Conservation (phyloP, 1,284 basidiomycete genomes). For the Phaffia rhodozyma region DNA sequence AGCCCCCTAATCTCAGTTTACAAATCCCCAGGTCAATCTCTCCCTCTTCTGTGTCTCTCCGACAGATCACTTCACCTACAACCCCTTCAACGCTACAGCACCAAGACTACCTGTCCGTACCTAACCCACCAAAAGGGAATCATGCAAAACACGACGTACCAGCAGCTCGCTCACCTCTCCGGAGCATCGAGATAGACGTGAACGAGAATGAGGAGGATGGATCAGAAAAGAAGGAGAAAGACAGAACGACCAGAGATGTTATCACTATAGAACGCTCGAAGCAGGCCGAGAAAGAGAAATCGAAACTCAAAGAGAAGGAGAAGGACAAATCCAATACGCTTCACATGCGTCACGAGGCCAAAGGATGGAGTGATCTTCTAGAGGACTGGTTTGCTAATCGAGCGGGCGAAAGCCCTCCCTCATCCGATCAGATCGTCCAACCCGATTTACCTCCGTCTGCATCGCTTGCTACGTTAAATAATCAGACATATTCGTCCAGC, state of each 20-base stretch:
- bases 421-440: not conserved
- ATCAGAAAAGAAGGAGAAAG: not conserved
- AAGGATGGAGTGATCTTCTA: conserved; percentile 12
- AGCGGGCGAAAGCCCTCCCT: conserved; percentile 5
- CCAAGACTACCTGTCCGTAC: not conserved
- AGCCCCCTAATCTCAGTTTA: conserved; percentile 4
- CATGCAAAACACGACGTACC: not conserved
- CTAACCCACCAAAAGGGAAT: not conserved
- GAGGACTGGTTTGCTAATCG: conserved; percentile 16
- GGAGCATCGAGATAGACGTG: not conserved
- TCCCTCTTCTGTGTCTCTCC: not conserved
- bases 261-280: too few species aligned
- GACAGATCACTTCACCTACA: not conserved
- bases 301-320: conserved; percentile 3
- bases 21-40: conserved; percentile 1
- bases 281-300: not conserved
- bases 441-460: not conserved
- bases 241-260: not conserved
- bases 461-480: not conserved
- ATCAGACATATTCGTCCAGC: not conserved
- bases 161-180: not conserved
- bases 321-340: conserved; percentile 7
- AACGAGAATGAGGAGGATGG: not conserved
- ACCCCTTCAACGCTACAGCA: not conserved
- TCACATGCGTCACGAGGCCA: not conserved